phyloP scores from a whole-genome alignment of 2,329 filamentous ascomycete genomes.

The Colletotrichum falcatum region DNA sequence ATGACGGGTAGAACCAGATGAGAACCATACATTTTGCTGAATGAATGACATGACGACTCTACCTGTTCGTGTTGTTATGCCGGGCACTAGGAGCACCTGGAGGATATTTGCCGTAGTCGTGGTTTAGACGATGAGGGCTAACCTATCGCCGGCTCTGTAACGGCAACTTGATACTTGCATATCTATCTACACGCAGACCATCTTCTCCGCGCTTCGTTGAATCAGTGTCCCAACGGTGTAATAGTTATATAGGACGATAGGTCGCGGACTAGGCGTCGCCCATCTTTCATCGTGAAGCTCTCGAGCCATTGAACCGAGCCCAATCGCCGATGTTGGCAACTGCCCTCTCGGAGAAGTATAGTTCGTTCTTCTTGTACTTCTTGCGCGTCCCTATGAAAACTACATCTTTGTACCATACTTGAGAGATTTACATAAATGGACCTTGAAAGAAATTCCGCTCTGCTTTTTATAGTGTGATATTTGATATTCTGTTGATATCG shows the following conservation, averaged over 20 bases:
- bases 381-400: neutral
- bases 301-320: neutral
- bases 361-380: neutral
- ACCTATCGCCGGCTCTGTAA: neutral
- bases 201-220: neutral
- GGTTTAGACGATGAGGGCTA: neutral
- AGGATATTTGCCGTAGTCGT: constrained; percentile 1
- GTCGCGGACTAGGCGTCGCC: neutral
- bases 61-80: neutral
- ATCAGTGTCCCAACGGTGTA: neutral
- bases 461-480: neutral
- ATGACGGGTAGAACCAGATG: neutral
- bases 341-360: neutral
- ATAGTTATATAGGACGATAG: neutral
- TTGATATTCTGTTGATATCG: neutral
- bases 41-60: neutral
- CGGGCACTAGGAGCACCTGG: neutral
- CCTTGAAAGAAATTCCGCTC: neutral
- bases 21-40: neutral
- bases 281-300: neutral
- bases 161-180: neutral
- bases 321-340: neutral
- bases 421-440: no score
- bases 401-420: no score
- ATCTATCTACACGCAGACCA: neutral